phyloP scores from a whole-genome alignment of 352 stramenopile species.

The Phytopythium helicoides region DNA sequence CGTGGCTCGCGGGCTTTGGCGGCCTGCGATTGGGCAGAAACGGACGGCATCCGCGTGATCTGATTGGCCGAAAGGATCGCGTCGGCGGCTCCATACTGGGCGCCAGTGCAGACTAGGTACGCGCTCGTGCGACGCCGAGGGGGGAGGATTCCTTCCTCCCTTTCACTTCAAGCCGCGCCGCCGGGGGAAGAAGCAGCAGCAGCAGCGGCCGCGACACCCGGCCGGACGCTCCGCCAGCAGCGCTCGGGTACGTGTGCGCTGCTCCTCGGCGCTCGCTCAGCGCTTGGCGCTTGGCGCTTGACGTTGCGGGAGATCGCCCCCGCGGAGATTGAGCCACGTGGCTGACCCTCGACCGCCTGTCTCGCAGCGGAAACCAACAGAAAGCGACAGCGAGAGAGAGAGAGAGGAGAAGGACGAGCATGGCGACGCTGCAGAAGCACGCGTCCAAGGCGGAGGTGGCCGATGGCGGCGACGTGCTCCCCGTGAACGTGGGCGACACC shows the following conservation, averaged over 20 bases:
- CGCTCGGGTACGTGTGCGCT: neutral
- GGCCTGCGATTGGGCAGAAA: no score
- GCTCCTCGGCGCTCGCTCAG: no score
- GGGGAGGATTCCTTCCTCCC: conserved; percentile 8
- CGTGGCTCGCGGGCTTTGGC: no score
- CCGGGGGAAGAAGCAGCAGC: neutral
- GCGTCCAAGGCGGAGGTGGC: conserved; percentile 64
- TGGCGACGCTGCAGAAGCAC: conserved; percentile 73
- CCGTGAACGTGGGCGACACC: conserved; percentile 64
- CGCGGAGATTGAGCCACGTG: no score
- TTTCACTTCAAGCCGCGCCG: conserved; percentile 11
- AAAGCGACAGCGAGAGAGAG: conserved; percentile 3
- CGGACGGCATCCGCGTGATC: no score
- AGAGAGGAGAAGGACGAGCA: conserved; percentile 15
- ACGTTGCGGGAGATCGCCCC: no score
- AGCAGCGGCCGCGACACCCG: neutral
- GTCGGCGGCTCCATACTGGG: no score
- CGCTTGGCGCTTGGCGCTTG: no score
- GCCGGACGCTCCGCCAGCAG: neutral
- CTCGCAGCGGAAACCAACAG: neutral
- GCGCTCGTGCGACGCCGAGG: no score
- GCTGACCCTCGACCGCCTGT: neutral
- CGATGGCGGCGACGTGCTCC: conserved; percentile 47
- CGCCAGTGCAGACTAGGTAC: no score
- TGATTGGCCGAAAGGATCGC: no score